Evolutionary conservation across 2,329 filamentous ascomycete genomes (phyloP), one percentile per base, ranked within the genome.

Genomic region (Lachnellula willkommii): DNA sequence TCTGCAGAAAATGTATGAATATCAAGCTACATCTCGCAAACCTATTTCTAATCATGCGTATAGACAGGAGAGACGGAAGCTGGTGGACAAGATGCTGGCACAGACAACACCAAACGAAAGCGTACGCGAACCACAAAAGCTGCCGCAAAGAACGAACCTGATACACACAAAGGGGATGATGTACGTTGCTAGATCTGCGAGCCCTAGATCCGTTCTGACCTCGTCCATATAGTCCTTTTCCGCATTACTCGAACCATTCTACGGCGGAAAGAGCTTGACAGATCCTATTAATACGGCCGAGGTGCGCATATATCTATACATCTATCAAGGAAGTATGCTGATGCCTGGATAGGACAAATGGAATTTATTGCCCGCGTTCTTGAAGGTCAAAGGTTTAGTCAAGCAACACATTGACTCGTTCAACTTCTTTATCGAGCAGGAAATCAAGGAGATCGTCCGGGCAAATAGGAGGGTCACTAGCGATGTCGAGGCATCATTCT

Each of bases 341-440:
- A 32, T 32, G 28, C 9, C 28, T 32, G 9, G 28, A 64, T 80
- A 88, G 68, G 94, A 99, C 76, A 99, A 99, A 79, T 96, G 93
- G 83, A 96, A 97, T 71, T 79, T 99, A 43, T 76, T 99, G 28
- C 95, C 94, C 0, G 94, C 94, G n/a, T 99, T 99, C 72, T 77
- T 99, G 57, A 96, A 96, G 73, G 92, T 96, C 67, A 99, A 99
- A 74, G 82, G 92, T 55, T 78, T 96, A 55, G 92, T 96, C 52
- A 96, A 96, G 73, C 93, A 97, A 77, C 82, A 78, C 62, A 80
- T 68, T 47, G 95, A 99, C 76, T 97, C 94, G 24, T 99, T 95
- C 79, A 96, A 99, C 75, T 96, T 94, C 75, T 97, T 99, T 66
- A 88, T 96, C 63, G 90, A 99, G 65, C 88, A 95, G 55, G 92